Evolutionary conservation across 2,329 filamentous ascomycete species (phyloP), one percentile per base, ranked within the genome.

Genomic region (Penicillium hesseltinei): DNA sequence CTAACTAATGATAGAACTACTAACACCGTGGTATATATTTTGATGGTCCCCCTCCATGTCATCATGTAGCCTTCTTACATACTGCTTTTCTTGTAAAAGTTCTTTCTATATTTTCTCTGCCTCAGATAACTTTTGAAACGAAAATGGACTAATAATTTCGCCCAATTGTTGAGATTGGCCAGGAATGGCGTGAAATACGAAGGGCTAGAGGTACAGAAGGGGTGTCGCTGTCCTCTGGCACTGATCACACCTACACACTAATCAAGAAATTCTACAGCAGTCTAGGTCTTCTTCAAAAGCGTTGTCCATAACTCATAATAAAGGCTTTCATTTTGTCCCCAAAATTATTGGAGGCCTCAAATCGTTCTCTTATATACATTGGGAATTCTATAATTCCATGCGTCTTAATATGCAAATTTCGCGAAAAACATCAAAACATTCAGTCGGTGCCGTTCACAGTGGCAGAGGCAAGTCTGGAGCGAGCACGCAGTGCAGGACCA

Each of bases 391-490:
- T n/a, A 17, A 25, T 11, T 27, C 9, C 17, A 44, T n/a, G 17
- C 10, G 13, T n/a, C 4, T 6, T 47, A 8, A 25, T 25, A 47
- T 23, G 8, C 29, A 25, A 46, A 25, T 25, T 23, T 42, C 19
- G n/a, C 19, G 45, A 15, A 51, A 45, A 45, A 21, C 17, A 10
- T 31, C 25, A 29, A 8, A 31, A 21, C 19, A 11, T 29, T 52
- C 45, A 58, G 17, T 56, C 31, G 2, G 42, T 44, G 11, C 45
- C 33, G 19, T 35, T 63, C 15, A 62, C 54, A 33, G 54, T 61
- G 8, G 56, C 56, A 45, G 62, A 65, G 9, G 72, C 73, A 45
- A 75, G 56, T 58, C 61, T 69, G 0, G 69, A 73, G 4, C 72
- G 59, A 9, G 67, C 65, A 17, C 73, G 63, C 42, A 75, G 58